phyloP scores from a whole-genome alignment of 495 filamentous ascomycete genomes.

The Coniosporium apollinis region DNA sequence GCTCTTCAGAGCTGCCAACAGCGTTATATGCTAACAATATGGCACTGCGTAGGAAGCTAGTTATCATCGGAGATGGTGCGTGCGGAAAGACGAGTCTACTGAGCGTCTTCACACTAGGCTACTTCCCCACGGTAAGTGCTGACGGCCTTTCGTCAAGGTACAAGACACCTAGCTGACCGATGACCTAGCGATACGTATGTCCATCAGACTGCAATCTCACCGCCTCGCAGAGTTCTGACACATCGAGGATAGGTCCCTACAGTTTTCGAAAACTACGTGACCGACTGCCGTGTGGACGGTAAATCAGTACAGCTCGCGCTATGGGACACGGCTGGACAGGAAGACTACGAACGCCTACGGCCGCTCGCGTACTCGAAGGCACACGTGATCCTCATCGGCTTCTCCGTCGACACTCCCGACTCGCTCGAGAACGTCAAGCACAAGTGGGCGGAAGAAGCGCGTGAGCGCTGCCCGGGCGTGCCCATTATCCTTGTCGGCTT shows the following conservation, averaged over 20 bases:
- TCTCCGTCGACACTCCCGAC: slow-evolving; percentile 88
- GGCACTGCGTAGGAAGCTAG: slow-evolving; percentile 58
- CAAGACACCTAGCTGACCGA: slow-evolving; percentile 5
- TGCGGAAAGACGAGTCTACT: slow-evolving; percentile 97
- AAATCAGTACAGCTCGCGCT: slow-evolving; percentile 31
- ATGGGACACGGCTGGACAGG: slow-evolving; percentile 32
- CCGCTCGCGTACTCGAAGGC: slow-evolving; percentile 95
- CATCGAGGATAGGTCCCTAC: slow-evolving; percentile 15
- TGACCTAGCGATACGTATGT: slow-evolving; percentile 11
- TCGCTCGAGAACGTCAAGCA: slow-evolving; percentile 96
- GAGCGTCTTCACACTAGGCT: slow-evolving; percentile 94
- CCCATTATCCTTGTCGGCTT: slow-evolving; percentile 93
- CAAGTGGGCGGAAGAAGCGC: slow-evolving; percentile 98
- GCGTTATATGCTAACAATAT: slow-evolving; percentile 4
- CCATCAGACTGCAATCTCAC: not conserved
- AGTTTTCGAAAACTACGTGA: slow-evolving; percentile 32
- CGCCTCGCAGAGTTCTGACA: not conserved
- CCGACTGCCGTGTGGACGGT: slow-evolving; percentile 30
- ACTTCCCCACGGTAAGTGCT: slow-evolving; percentile 83
- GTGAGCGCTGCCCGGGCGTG: slow-evolving; percentile 80
- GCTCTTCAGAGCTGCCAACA: too few relatives aligned
- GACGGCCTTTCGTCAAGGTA: slow-evolving; percentile 2
- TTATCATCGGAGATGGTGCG: slow-evolving; percentile 97
- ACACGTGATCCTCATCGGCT: slow-evolving; percentile 93
- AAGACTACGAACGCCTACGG: slow-evolving; percentile 50